Evolutionary conservation across 257 asterid genomes (phyloP).

Genomic region (Ehretia macrophylla): DNA sequence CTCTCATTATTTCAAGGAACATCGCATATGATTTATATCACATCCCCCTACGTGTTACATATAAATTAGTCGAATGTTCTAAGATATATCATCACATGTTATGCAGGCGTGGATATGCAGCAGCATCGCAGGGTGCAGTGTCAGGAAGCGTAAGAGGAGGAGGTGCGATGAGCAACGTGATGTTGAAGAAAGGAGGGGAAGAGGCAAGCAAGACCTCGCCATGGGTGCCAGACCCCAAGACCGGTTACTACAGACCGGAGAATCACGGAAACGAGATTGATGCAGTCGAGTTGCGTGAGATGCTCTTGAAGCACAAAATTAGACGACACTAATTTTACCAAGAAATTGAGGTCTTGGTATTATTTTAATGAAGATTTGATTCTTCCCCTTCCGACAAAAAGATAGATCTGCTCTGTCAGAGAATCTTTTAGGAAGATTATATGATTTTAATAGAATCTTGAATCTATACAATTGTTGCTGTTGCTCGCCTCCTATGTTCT

Average conservation of each 20-base stretch:
- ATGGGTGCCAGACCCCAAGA: slow-evolving; percentile 81
- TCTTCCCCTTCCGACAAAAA: background rate
- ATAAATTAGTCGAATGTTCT: no score
- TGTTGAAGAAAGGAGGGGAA: slow-evolving; percentile 35
- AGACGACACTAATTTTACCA: background rate
- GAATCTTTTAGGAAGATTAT: background rate
- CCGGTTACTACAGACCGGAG: slow-evolving; percentile 81
- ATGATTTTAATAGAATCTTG: background rate
- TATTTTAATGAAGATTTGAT: background rate
- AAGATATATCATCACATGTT: no score
- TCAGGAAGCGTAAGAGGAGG: slow-evolving; percentile 6
- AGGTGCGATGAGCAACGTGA: slow-evolving; percentile 16
- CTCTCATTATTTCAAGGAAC: background rate
- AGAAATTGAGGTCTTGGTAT: background rate
- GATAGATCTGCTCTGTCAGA: background rate
- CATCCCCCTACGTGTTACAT: background rate
- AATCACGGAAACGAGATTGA: slow-evolving; percentile 42
- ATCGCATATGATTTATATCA: background rate
- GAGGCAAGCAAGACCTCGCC: slow-evolving; percentile 49
- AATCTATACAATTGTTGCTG: background rate
- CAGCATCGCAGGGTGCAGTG: slow-evolving; percentile 21
- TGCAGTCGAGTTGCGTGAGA: slow-evolving; percentile 51
- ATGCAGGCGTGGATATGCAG: slow-evolving; percentile 33
- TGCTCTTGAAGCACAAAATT: slow-evolving; percentile 39
- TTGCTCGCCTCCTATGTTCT: no score